Evolutionary conservation across 2,329 filamentous ascomycete species (phyloP), one percentile per base, ranked within the genome.

Genomic region (Nemania bipapillata): DNA sequence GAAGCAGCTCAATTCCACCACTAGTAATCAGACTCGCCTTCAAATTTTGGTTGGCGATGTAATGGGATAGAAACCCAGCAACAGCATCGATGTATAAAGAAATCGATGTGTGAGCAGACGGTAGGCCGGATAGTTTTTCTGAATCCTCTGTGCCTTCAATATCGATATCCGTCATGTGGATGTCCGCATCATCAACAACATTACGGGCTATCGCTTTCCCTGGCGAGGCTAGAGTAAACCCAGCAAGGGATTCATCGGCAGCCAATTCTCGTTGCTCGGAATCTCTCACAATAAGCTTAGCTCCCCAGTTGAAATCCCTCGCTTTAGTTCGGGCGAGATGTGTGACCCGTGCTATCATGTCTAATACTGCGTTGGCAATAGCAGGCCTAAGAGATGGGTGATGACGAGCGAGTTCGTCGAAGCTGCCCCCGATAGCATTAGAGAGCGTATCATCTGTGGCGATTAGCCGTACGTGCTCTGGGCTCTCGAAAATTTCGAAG

Each of bases 401-500:
- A 77, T 99, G 96, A 47, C 96, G 90, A 60, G 95, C 92, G 67
- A 99, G 86, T 80, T 99, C 96, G 79, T 99, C 96, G 76, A 99
- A 97, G 47, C 90, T 92, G 28, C 87, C 88, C 11, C 96, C 96
- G 57, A 99, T 86, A 45, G 89, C 88, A 32, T 87, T 87, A 9
- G 94, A 87, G 66, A 96, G 85, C 40, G 85, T 83, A 4, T 86
- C 83, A 72, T 97, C 95, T 42, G 85, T 84, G 70, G 92, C 89
- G 86, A 99, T 90, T 71, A 91, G 91, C 74, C 92, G 92, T 66
- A 99, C 89, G 80, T 99, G 96, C 17, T 89, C 87, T 2, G 94
- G 90, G 73, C 93, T 98, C 80, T 97, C 93, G 73, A 99, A 99
- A n/a, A 98, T 93, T 78, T 97, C 93, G 72, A 99, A 91, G 78